Conservation (phyloP, 2,329 filamentous ascomycete genomes). For the Arthrobotrys megalospora region DNA sequence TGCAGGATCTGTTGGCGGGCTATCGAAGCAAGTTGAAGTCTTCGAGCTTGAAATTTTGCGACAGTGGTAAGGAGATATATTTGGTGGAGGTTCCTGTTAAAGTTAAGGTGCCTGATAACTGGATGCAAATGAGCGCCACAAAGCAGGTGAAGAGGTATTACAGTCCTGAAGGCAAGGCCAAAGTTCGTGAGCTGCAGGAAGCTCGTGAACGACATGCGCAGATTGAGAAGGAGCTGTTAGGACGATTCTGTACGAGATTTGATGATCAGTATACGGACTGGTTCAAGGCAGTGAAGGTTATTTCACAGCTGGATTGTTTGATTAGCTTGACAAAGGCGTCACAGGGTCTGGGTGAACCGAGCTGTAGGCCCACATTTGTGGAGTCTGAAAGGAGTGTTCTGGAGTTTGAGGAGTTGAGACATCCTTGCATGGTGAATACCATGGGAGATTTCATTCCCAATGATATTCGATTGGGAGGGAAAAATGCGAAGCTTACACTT, state of each 20-base stretch:
- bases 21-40: slow-evolving; percentile 82
- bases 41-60: slow-evolving; percentile 80
- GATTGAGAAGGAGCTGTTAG: slow-evolving; percentile 86
- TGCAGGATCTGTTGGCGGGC: slow-evolving; percentile 79
- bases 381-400: slow-evolving; percentile 86
- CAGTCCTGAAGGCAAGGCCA: slow-evolving; percentile 82
- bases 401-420: slow-evolving; percentile 92
- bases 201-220: slow-evolving; percentile 94
- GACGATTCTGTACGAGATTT: slow-evolving; percentile 87
- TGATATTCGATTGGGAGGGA: slow-evolving; percentile 87
- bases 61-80: slow-evolving; percentile 97
- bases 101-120: slow-evolving; percentile 85
- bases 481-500: slow-evolving; percentile 85
- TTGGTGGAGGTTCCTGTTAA: slow-evolving; percentile 91
- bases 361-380: slow-evolving; percentile 89
- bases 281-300: slow-evolving; percentile 89
- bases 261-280: slow-evolving; percentile 88
- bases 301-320: slow-evolving; percentile 93
- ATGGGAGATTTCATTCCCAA: slow-evolving; percentile 98
- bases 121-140: slow-evolving; percentile 97
- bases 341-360: slow-evolving; percentile 83
- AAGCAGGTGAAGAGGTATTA: slow-evolving; percentile 93
- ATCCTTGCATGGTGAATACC: slow-evolving; percentile 88
- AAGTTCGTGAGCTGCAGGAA: slow-evolving; percentile 91
- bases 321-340: slow-evolving; percentile 94